phyloP scores from a whole-genome alignment of 331 rosid genomes.

The Acacia pycnantha region DNA sequence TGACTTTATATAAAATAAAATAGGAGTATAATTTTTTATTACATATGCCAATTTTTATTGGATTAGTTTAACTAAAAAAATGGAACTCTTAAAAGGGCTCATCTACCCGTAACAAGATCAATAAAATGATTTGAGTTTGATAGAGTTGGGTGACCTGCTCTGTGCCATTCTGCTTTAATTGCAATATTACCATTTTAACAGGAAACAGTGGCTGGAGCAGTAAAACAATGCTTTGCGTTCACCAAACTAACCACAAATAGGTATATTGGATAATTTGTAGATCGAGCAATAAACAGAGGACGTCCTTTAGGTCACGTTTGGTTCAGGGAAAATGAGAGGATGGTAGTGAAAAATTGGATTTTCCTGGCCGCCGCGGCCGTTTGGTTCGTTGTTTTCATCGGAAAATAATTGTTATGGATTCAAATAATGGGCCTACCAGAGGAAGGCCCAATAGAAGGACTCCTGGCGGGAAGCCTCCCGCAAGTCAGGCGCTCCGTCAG shows the following conservation, averaged over 20 bases:
- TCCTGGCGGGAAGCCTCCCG: no score
- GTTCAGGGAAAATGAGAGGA: no score
- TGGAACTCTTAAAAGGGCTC: neutral
- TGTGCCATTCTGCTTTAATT: constrained; percentile 13
- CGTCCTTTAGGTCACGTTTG: no score
- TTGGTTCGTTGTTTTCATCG: accelerated
- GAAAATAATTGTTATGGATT: no score
- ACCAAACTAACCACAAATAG: neutral
- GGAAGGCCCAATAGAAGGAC: no score
- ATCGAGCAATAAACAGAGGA: no score
- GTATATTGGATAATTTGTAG: neutral
- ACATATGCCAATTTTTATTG: neutral
- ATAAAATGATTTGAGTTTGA: neutral
- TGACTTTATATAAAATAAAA: neutral
- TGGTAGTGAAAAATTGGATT: no score
- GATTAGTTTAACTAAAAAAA: neutral
- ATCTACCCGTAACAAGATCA: neutral
- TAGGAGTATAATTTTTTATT: neutral
- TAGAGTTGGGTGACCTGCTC: constrained; percentile 26
- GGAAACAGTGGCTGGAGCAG: neutral
- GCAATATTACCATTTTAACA: neutral
- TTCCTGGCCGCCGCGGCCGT: accelerated
- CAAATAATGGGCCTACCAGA: no score
- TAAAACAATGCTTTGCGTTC: neutral
- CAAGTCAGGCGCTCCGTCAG: no score